Percentiles rank a stretch among this genome's conserved stretches.
Conservation (phyloP, 83 land plant genomes). For the Isoetes engelmannii region DNA sequence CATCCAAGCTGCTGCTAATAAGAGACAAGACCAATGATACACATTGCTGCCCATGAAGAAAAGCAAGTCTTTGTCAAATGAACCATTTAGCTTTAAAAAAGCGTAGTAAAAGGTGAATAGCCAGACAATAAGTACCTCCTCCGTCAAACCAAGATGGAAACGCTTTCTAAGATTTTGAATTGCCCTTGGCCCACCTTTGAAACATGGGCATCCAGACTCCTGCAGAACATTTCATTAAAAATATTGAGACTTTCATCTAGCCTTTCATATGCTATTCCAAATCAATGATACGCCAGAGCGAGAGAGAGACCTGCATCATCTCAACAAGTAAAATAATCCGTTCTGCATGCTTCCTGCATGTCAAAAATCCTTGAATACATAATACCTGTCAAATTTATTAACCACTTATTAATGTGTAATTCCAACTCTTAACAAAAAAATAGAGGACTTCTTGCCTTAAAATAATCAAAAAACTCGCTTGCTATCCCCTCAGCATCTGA, state of each 20-base stretch:
- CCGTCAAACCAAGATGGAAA: constrained; percentile 88
- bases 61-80: neutral
- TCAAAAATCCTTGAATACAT: constrained; percentile 97
- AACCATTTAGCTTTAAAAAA: too few relatives aligned
- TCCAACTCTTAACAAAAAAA: neutral
- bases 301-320: constrained; percentile 82
- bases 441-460: constrained; percentile 46
- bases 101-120: too few relatives aligned
- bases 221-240: constrained; percentile 15
- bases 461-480: constrained; percentile 98
- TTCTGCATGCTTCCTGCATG: constrained; percentile 99
- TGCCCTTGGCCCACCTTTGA: constrained; percentile 89
- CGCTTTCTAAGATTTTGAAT: constrained; percentile 90
- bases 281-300: neutral
- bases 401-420: neutral
- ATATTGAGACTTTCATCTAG: neutral
- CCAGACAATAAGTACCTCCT: constrained; percentile 57
- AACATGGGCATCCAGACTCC: constrained; percentile 99
- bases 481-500: constrained; percentile 99
- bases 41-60: constrained; percentile 72
- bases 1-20: constrained; percentile 96
- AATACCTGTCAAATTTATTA: constrained; percentile 51
- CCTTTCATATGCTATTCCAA: too few relatives aligned
- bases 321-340: constrained; percentile 96
- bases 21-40: constrained; percentile 92